Base-by-base conservation (phyloP, 208 protist species). In the Crithidia thermophila region DNA sequence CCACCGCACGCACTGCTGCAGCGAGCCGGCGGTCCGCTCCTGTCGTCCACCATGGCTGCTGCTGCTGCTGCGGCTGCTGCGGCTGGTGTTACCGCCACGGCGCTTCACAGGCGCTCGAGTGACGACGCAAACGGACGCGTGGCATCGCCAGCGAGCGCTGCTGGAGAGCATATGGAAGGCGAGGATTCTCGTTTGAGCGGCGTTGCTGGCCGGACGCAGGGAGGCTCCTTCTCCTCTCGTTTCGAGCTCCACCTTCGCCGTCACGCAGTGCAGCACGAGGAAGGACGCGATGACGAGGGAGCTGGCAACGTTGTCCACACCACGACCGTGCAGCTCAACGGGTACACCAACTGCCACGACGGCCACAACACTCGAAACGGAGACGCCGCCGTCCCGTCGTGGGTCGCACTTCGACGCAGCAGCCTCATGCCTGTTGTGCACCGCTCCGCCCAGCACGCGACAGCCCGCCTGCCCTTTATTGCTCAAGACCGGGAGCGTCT, bases 401-500 rank as follows among this genome's bases (percentile, higher is more conserved):
- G 47, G 56, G 58, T 50, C 39, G 56, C 52, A 33, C 31, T 60
- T 37, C 60, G 58, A 4, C 73, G 46, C 37, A 49, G 45, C 14
- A 51, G 49, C 27, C 55, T 58, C 14, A 47, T 59, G 56, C 56
- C 63, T 14, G 20, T 56, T 30, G 47, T 82, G 34, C 51, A 64
- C 58, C 36, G 72, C 40, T 34, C 42, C n/a, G 42, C 1, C 28
- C 16, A 42, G 3, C 33, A 20, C 39, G 39, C 42, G 27, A 13
- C n/a, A n/a, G n/a, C n/a, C n/a, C n/a, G 14, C 30, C 30, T 49
- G 9, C 42, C 40, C 4, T 51, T 30, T 2, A 28, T n/a, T 3
- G 42, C 30, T 1, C 28, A 28, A 1, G 40, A 31, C 30, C 9
- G 42, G 4, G 42, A 51, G n/a, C 57, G 57, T 31, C 42, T 62